Evolutionary conservation across 2,329 filamentous ascomycete genomes (phyloP).

Genomic region (Fusarium sp.): DNA sequence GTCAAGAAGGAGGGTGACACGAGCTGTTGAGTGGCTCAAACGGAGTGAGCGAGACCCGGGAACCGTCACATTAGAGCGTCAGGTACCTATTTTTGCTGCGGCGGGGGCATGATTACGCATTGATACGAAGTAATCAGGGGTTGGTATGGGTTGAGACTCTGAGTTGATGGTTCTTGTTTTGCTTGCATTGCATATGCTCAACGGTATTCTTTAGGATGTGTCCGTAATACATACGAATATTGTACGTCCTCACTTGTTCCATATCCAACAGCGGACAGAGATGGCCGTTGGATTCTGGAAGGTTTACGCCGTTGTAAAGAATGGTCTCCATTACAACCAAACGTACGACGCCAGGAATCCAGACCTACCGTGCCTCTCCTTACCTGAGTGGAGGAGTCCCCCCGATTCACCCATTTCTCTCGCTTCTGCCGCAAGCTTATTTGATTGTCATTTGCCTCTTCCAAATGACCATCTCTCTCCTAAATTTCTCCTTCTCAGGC

Average conservation of each 20-base stretch:
- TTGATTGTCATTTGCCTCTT: constrained; percentile 8
- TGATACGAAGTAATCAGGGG: constrained; percentile 34
- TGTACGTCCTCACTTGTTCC: background rate
- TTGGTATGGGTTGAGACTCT: background rate
- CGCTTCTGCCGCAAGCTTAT: constrained; percentile 10
- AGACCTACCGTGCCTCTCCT: constrained; percentile 3
- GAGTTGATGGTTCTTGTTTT: background rate
- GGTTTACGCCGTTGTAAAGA: constrained; percentile 20
- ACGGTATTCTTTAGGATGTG: background rate
- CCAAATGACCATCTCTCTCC: background rate
- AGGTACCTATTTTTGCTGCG: constrained; percentile 31
- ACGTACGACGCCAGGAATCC: constrained; percentile 24
- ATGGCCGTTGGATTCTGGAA: constrained; percentile 2
- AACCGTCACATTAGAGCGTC: constrained; percentile 23
- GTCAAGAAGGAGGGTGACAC: constrained; percentile 35
- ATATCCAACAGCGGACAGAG: background rate
- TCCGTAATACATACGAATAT: background rate
- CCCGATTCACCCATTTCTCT: constrained; percentile 6
- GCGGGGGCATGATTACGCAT: constrained; percentile 29
- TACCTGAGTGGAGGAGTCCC: constrained; percentile 11
- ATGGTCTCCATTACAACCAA: constrained; percentile 12
- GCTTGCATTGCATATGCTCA: background rate
- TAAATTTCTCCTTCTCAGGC: background rate
- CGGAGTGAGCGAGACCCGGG: constrained; percentile 16
- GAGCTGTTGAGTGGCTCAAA: constrained; percentile 33